A percentile compares a stretch with the other conserved stretches of the same genome.
Conservation (phyloP, 169 alveolate species). For the Plasmodium sp. region DNA sequence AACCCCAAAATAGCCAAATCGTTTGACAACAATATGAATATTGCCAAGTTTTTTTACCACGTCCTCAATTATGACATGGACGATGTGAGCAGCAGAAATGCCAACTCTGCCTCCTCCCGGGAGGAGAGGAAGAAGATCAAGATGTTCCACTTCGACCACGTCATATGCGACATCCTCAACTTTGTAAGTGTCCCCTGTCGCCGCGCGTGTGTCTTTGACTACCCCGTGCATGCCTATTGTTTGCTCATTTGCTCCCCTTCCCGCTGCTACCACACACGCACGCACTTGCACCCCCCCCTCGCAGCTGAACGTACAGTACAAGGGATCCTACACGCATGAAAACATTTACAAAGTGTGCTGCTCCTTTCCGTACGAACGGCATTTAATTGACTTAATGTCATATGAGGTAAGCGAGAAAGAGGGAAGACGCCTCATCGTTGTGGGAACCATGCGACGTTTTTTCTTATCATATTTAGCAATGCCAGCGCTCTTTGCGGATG, state of each 20-base stretch:
- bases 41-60: conserved; percentile 51
- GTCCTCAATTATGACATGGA: conserved; percentile 20
- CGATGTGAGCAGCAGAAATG: not conserved
- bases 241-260: not conserved
- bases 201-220: not conserved
- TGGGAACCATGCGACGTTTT: not conserved
- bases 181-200: conserved; percentile 30
- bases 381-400: conserved; percentile 47
- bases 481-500: not conserved
- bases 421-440: not conserved
- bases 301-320: conserved; percentile 56
- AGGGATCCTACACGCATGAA: conserved; percentile 60
- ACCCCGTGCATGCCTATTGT: not conserved
- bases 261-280: not conserved
- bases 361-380: conserved; percentile 64
- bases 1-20: conserved; percentile 32
- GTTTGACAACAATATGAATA: conserved; percentile 37
- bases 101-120: not conserved
- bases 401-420: conserved; percentile 19
- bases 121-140: conserved; percentile 53
- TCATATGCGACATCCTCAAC: conserved; percentile 41
- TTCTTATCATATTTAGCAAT: not conserved
- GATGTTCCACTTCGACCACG: conserved; percentile 67
- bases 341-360: conserved; percentile 64
- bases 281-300: not conserved